Percentiles rank a stretch among this genome's conserved stretches.
phyloP scores from a whole-genome alignment of 495 filamentous ascomycete genomes.

The Arthonia radiata region DNA sequence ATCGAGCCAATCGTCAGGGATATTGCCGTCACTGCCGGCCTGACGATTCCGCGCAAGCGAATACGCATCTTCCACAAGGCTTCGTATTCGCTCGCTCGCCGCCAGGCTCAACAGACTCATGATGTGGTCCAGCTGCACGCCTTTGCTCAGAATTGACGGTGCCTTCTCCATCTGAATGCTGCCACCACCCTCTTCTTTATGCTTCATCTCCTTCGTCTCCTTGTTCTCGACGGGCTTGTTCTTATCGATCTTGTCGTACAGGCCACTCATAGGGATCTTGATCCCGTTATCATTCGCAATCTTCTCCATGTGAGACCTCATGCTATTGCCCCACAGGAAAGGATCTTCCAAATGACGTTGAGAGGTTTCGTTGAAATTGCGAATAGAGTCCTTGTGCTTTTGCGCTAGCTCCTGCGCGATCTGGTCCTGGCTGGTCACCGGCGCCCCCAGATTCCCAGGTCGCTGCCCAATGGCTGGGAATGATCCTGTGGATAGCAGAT shows the following conservation, averaged over 20 bases:
- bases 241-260: slow-evolving; percentile 27
- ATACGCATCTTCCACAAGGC: slow-evolving; percentile 44
- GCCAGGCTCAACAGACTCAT: slow-evolving; percentile 51
- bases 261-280: slow-evolving; percentile 33
- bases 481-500: no score
- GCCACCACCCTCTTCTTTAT: no score
- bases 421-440: slow-evolving; percentile 15
- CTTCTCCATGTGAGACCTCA: slow-evolving; percentile 20
- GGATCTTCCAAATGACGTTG: slow-evolving; percentile 33
- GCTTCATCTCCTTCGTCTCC: no score
- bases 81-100: slow-evolving; percentile 41
- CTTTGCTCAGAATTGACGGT: slow-evolving; percentile 37
- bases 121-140: slow-evolving; percentile 45
- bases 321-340: slow-evolving; percentile 22
- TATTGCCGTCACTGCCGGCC: slow-evolving; percentile 42
- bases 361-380: slow-evolving; percentile 21
- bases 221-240: no score
- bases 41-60: slow-evolving; percentile 37
- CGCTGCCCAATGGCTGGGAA: no score
- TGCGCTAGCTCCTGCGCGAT: slow-evolving; percentile 23
- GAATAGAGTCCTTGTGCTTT: slow-evolving; percentile 21
- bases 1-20: slow-evolving; percentile 45
- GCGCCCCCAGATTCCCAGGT: no score
- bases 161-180: no score
- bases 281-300: slow-evolving; percentile 29